Evolutionary conservation across 805 yeast genomes (phyloP), one percentile per base, ranked within the genome.

Genomic region (Kazachstania africana): DNA sequence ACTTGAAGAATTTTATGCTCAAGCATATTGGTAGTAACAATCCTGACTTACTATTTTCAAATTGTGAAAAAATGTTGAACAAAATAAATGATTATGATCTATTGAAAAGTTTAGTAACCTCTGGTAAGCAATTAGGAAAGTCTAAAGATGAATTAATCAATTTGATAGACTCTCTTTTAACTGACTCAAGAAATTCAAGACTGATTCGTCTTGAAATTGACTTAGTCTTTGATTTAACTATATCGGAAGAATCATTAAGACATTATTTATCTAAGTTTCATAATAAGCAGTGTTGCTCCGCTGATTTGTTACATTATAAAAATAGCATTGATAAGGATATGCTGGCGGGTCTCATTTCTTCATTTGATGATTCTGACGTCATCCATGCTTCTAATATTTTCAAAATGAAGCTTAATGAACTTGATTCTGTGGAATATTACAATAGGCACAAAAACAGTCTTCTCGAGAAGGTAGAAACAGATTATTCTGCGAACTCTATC

Each of bases 401-500:
- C 56, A 16, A 51, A 47, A 27, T 48, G 27, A 25, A 41, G 34
- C 3, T 36, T 45, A 2, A 40, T 57, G 10, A 34, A 31, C 2
- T 27, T 36, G 3, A 34, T 36, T 3, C 52, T 42, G 3, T 69
- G n/a, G 29, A 34, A 0, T 56, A 57, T 18, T 77, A 66, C 47
- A 53, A 57, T 12, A 40, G 49, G 12, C 62, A 65, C 34, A 59
- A 53, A 36, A 50, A 44, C 12, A 48, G 62, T 23, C 53, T 67
- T 28, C 29, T 45, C 17, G 39, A 40, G 5, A 70, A 71, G 46
- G 59, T 63, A 29, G 66, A 63, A 33, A 78, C 78, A 25, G 95
- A 85, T 48, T 79, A 78, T 49, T 78, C 76, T 39, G 50, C 72
- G 2, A 81, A 79, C 5, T 75, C 78, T 37, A 83, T 77, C 33